Base-by-base conservation (phyloP, 768 basidiomycete species). In the Suillus clintonianus region DNA sequence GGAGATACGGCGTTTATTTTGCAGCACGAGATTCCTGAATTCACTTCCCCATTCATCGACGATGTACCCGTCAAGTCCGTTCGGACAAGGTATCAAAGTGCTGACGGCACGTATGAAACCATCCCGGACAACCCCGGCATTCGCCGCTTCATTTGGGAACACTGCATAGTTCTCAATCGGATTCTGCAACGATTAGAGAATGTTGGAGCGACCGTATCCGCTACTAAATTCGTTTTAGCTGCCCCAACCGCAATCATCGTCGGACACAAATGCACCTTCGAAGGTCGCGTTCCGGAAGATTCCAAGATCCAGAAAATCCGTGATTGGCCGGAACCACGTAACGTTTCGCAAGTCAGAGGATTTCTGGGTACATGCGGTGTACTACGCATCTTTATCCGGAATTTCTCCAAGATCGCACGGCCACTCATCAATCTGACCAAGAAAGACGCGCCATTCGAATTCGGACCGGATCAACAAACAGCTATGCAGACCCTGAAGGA, bases 111-210 rank as follows among this genome's bases (percentile, higher is more conserved):
- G 0, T 79, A 66, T 54, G 74, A 85, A 56, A 77, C 70, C 0
- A 75, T 82, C 1, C 71, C 75, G 0, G 72, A 75, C 1, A 84
- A 84, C 63, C 67, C 69, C 0, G 74, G 75, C 0, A 81, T 83
- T 14, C 61, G 77, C 0, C 62, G 73, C 0, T 83, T 82, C 55
- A 68, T 82, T 0, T 83, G 76, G 72, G 78, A 82, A 61, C 78
- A 80, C 42, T 65, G 80, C 11, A 42, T 67, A 6, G 71, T 73
- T 54, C 37, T 81, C 13, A 78, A 83, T 60, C 47, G 76, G 0
- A 61, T 85, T 3, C 34, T 81, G 0, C 78, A 82, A 17, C 64
- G 70, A 0, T 73, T 83, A 34, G 76, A 78, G 27, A 72, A 79
- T 47, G 48, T 65, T 4, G 77, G 81, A 0, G 76, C 74, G 0